Evolutionary conservation across 1,284 basidiomycete genomes (phyloP), one percentile per base, ranked within the genome.

Genomic region (Takashimella tepidaria): DNA sequence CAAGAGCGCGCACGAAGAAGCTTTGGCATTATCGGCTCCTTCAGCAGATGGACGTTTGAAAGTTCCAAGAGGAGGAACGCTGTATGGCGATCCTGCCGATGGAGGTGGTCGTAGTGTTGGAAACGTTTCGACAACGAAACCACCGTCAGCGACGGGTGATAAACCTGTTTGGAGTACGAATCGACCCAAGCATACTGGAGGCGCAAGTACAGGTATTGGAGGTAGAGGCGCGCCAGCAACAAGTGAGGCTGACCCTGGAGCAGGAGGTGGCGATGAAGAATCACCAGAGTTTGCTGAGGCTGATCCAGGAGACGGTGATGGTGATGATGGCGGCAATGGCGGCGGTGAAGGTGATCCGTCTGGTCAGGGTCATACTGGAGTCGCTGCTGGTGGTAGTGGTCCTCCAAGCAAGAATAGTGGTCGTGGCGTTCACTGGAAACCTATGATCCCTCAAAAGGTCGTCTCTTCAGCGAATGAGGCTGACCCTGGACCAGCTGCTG

Each of bases 121-220:
- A n/a, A n/a, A n/a, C n/a, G n/a, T n/a, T n/a, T n/a, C n/a, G n/a
- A n/a, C n/a, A n/a, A n/a, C n/a, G n/a, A 21, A 31, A n/a, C 50
- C 40, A 13, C 46, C 55, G 27, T 40, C 51, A 42, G 41, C 25
- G n/a, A 41, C 44, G 3, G 44, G 26, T 21, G 20, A 41, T 23
- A 23, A 46, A n/a, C 23, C 50, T 16, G 45, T 23, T 6, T 37
- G 31, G 31, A 37, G 31, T 16, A 37, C 31, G 31, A 37, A 37
- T 16, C 8, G 31, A 16, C 10, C 31, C 10, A 37, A 37, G 31
- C 8, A 37, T 16, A 8, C 31, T 8, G 31, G 31, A 8, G 16
- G 16, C 10, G 31, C 10, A 37, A 37, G 31, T 37, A 37, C 31
- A 37, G 31, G 31, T 8, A 16, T 8, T 8, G 31, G 31, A 37